Evolutionary conservation across 202 grass and related monocot species (phyloP).

Genomic region (Panicum virgatum): DNA sequence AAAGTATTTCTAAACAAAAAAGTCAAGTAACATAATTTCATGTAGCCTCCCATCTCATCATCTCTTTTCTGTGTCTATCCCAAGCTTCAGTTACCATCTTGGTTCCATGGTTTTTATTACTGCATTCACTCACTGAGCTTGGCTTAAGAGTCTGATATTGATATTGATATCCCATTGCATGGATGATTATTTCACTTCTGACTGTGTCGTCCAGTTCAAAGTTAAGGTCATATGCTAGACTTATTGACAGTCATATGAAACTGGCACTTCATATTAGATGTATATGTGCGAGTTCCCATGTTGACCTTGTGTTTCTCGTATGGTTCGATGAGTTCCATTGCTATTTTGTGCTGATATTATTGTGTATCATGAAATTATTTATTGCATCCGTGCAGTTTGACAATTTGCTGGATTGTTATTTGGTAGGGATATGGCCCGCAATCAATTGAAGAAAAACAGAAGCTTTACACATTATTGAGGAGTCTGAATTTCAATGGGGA

Average conservation of each 20-base stretch:
- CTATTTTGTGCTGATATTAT: no score
- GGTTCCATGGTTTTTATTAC: not conserved
- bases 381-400: not conserved
- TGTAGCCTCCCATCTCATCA: not conserved
- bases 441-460: slow-evolving; percentile 95
- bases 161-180: not conserved
- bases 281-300: slow-evolving; percentile 13
- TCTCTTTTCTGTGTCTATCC: not conserved
- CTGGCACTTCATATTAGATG: not conserved
- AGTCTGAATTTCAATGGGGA: slow-evolving; percentile 84
- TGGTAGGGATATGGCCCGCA: slow-evolving; percentile 93
- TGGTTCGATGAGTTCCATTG: not conserved
- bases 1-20: not conserved
- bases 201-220: not conserved
- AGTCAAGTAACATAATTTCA: not conserved
- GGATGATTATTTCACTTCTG: not conserved
- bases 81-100: not conserved
- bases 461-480: slow-evolving; percentile 80
- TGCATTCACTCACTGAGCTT: not conserved
- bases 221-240: not conserved
- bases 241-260: not conserved
- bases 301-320: not conserved
- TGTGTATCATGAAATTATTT: no score
- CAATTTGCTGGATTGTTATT: slow-evolving; percentile 21
- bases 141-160: not conserved